A percentile compares a stretch with the other conserved stretches of the same genome.
These are phyloP conservation scores for Platanthera zijinensis DNA, from an alignment of 106 monocot genomes.

Conservation along the genomic window DNA sequence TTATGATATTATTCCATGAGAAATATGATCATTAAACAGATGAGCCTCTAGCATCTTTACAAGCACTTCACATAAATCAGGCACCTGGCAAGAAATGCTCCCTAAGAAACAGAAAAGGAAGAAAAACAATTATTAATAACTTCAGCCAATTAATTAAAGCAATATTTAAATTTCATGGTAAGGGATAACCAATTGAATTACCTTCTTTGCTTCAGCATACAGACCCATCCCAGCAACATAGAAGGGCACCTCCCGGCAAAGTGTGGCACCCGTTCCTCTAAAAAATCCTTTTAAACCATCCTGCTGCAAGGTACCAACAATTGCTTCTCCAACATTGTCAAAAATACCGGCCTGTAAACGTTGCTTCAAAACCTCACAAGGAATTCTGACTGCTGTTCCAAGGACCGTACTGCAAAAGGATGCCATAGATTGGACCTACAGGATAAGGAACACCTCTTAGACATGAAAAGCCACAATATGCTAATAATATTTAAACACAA, in stretches of 20 bases:
- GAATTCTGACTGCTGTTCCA: slow-evolving; percentile 66
- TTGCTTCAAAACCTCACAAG: slow-evolving; percentile 79
- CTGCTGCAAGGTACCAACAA: slow-evolving; percentile 69
- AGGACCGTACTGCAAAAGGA: slow-evolving; percentile 84
- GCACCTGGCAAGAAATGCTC: too few species aligned
- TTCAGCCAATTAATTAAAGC: too few species aligned
- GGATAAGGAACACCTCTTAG: background rate
- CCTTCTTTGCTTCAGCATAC: slow-evolving; percentile 97
- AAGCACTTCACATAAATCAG: too few species aligned
- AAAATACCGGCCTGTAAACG: slow-evolving; percentile 66
- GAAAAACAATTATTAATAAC: too few species aligned
- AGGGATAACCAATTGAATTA: slow-evolving; percentile 5
- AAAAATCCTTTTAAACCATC: slow-evolving; percentile 93
- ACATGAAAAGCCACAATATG: background rate
- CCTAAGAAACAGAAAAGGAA: too few species aligned
- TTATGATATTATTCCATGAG: too few species aligned
- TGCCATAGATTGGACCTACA: slow-evolving; percentile 67
- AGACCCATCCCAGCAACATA: slow-evolving; percentile 98
- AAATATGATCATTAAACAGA: too few species aligned
- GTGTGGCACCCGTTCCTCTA: slow-evolving; percentile 93
- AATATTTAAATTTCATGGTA: too few species aligned
- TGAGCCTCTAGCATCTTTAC: too few species aligned
- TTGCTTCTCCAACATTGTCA: slow-evolving; percentile 92
- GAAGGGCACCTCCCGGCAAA: slow-evolving; percentile 94
- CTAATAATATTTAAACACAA: background rate